Evolutionary conservation across 805 yeast species (phyloP).

Genomic region (Cyberlindnera saturnus): DNA sequence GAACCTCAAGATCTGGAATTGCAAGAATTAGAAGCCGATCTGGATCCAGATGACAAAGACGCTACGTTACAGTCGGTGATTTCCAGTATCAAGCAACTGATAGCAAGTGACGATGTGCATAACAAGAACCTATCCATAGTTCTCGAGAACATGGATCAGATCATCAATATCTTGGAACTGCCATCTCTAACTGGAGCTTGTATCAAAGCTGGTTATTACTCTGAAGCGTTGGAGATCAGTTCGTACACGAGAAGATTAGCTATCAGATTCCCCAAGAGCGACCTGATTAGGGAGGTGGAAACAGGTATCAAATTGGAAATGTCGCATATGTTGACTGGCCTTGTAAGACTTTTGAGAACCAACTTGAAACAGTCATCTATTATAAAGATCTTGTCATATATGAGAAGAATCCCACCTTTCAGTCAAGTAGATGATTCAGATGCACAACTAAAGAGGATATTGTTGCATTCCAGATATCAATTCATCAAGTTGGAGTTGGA

Average conservation of each 20-base stretch:
- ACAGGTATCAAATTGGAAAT: constrained; percentile 50
- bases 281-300: constrained; percentile 45
- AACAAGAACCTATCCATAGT: constrained; percentile 31
- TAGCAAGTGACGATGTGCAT: constrained; percentile 1
- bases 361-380: constrained; percentile 74
- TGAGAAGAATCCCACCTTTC: constrained; percentile 60
- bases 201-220: constrained; percentile 78
- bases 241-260: constrained; percentile 63
- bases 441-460: constrained; percentile 45
- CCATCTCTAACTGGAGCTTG: constrained; percentile 84
- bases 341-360: constrained; percentile 64
- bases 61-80: constrained; percentile 27
- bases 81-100: constrained; percentile 16
- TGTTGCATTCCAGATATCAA: constrained; percentile 59
- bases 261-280: constrained; percentile 60
- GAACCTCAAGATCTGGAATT: constrained; percentile 19
- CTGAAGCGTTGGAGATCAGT: constrained; percentile 83
- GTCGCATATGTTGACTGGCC: constrained; percentile 60
- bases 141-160: constrained; percentile 57
- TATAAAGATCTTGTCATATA: constrained; percentile 70
- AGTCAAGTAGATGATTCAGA: constrained; percentile 23
- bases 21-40: constrained; percentile 20
- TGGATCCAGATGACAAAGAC: constrained; percentile 17
- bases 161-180: constrained; percentile 74
- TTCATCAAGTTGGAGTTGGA: constrained; percentile 60